Conservation (phyloP, 164 flowering plant species). For the Echeveria elegans region DNA sequence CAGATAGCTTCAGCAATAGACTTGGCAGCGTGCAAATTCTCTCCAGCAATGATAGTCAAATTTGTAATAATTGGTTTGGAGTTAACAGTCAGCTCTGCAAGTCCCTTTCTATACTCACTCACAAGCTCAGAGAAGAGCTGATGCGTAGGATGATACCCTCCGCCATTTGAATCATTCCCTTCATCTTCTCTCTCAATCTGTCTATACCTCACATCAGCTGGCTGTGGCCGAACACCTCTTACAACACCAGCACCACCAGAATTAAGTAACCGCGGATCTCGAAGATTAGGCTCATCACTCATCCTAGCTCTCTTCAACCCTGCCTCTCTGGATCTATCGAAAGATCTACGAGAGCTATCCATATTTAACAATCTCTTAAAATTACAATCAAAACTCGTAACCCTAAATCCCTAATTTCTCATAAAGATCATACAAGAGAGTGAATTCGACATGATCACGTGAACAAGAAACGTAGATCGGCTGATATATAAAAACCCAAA, state of each 20-base stretch:
- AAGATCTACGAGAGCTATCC: slow-evolving; percentile 79
- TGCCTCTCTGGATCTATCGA: slow-evolving; percentile 63
- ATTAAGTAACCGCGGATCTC: slow-evolving; percentile 20
- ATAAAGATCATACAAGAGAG: neutral
- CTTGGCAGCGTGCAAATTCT: slow-evolving; percentile 76
- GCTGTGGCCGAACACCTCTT: slow-evolving; percentile 11
- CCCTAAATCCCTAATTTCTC: slow-evolving; percentile 15
- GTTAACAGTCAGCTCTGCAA: slow-evolving; percentile 85
- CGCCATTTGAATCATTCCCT: slow-evolving; percentile 19
- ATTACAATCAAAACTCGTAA: slow-evolving; percentile 13
- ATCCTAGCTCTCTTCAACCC: slow-evolving; percentile 68
- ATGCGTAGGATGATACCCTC: slow-evolving; percentile 24
- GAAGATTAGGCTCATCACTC: slow-evolving; percentile 26
- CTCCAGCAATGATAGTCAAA: slow-evolving; percentile 93
- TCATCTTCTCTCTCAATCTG: slow-evolving; percentile 35
- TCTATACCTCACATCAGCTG: slow-evolving; percentile 14
- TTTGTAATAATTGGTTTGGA: slow-evolving; percentile 96
- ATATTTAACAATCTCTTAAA: slow-evolving; percentile 31
- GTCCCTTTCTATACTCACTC: slow-evolving; percentile 72
- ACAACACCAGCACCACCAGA: neutral
- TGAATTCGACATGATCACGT: neutral
- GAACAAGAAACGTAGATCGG: neutral
- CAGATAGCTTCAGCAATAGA: slow-evolving; percentile 67
- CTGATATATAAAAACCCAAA: neutral
- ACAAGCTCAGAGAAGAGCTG: slow-evolving; percentile 66